These are phyloP conservation scores for Colletotrichum lini DNA, from an alignment of 2,329 filamentous ascomycete genomes.

Conservation along the genomic window DNA sequence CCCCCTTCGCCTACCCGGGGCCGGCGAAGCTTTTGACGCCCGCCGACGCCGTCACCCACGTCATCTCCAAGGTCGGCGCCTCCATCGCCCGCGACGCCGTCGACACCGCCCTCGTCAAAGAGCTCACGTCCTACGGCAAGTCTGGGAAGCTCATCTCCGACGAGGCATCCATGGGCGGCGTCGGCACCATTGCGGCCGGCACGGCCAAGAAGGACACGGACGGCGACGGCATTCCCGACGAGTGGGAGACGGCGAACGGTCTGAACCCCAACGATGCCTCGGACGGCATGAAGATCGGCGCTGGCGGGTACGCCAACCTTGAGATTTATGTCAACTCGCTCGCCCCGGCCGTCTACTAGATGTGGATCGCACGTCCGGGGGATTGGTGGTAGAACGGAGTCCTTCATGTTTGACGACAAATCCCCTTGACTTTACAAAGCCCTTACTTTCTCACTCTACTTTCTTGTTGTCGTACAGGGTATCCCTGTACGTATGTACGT, in stretches of 20 bases:
- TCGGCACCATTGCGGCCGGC: constrained; percentile 56
- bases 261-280: constrained; percentile 55
- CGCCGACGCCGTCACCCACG: constrained; percentile 56
- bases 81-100: constrained; percentile 60
- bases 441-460: background rate
- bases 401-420: background rate
- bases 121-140: constrained; percentile 62
- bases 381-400: background rate
- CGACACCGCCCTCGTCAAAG: constrained; percentile 57
- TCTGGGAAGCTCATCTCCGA: constrained; percentile 61
- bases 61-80: constrained; percentile 58
- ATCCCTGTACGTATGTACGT: too few relatives aligned
- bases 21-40: constrained; percentile 57
- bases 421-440: constrained; percentile 22
- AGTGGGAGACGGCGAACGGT: constrained; percentile 61
- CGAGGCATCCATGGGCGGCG: constrained; percentile 59
- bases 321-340: constrained; percentile 67
- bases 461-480: too few relatives aligned
- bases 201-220: constrained; percentile 59
- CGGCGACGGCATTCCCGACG: constrained; percentile 65
- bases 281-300: constrained; percentile 58
- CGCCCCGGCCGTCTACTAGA: constrained; percentile 54
- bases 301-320: constrained; percentile 61
- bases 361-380: constrained; percentile 52
- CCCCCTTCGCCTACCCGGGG: constrained; percentile 58